These are phyloP conservation scores for Penicillium alfredii DNA, from an alignment of 495 filamentous ascomycete genomes.

Conservation along the genomic window DNA sequence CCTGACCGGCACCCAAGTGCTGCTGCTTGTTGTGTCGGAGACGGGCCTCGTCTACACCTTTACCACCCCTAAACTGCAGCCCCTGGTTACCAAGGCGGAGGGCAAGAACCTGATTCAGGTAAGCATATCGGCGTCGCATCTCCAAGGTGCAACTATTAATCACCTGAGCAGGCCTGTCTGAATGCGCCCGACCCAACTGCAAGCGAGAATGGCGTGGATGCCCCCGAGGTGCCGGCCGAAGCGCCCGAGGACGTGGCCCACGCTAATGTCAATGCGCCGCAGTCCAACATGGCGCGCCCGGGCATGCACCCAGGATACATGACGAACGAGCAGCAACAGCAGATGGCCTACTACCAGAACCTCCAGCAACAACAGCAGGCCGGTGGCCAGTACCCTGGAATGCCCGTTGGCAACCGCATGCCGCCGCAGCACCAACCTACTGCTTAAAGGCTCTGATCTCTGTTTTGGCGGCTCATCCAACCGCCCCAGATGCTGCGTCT, in stretches of 20 bases:
- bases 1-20: slow-evolving; percentile 94
- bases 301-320: slow-evolving; percentile 49
- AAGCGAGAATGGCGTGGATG: slow-evolving; percentile 85
- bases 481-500: slow-evolving; percentile 41
- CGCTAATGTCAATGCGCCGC: slow-evolving; percentile 46
- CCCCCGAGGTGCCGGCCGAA: slow-evolving; percentile 49
- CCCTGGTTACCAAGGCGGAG: slow-evolving; percentile 96
- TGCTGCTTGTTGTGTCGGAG: slow-evolving; percentile 95
- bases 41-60: slow-evolving; percentile 99
- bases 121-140: slow-evolving; percentile 16
- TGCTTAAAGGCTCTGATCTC: slow-evolving; percentile 47
- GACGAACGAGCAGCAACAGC: slow-evolving; percentile 53
- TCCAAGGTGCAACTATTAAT: slow-evolving; percentile 1
- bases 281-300: slow-evolving; percentile 46
- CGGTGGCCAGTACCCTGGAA: slow-evolving; percentile 49
- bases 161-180: slow-evolving; percentile 71
- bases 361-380: slow-evolving; percentile 53
- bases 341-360: slow-evolving; percentile 54
- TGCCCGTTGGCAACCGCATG: slow-evolving; percentile 52
- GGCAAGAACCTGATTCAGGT: slow-evolving; percentile 99
- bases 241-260: slow-evolving; percentile 52
- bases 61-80: slow-evolving; percentile 98
- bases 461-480: slow-evolving; percentile 21
- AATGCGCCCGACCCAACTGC: slow-evolving; percentile 95
- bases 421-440: slow-evolving; percentile 49